These are phyloP conservation scores for Pisolithus orientalis DNA, from an alignment of 768 basidiomycete genomes.

Conservation along the genomic window DNA sequence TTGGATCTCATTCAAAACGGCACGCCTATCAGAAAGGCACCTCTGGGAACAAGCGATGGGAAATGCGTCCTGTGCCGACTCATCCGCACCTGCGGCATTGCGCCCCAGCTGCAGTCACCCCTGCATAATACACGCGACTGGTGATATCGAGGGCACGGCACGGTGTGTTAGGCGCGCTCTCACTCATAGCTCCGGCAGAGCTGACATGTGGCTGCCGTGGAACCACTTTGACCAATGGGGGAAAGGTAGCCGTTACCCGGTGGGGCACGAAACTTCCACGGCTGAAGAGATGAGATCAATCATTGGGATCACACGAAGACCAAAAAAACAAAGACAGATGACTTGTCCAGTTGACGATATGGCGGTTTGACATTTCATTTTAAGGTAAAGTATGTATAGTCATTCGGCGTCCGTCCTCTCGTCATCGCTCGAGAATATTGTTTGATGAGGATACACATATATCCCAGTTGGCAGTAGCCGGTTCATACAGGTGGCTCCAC, in stretches of 20 bases:
- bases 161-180: background rate
- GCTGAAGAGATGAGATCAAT: constrained; percentile 7
- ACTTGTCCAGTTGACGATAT: background rate
- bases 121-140: no score
- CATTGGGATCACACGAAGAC: constrained; percentile 5
- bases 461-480: background rate
- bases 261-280: constrained; percentile 11
- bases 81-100: no score
- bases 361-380: background rate
- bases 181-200: no score
- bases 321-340: background rate
- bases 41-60: no score
- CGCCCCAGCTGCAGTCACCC: no score
- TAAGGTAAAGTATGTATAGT: background rate
- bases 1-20: no score
- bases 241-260: constrained; percentile 19
- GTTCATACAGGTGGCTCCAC: background rate
- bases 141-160: background rate
- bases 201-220: background rate
- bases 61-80: no score
- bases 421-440: background rate
- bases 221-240: constrained; percentile 7
- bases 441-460: background rate
- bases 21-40: no score
- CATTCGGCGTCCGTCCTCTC: background rate